phyloP scores from a whole-genome alignment of 78 protist genomes.

The Dictyostelium brefeldianum region DNA sequence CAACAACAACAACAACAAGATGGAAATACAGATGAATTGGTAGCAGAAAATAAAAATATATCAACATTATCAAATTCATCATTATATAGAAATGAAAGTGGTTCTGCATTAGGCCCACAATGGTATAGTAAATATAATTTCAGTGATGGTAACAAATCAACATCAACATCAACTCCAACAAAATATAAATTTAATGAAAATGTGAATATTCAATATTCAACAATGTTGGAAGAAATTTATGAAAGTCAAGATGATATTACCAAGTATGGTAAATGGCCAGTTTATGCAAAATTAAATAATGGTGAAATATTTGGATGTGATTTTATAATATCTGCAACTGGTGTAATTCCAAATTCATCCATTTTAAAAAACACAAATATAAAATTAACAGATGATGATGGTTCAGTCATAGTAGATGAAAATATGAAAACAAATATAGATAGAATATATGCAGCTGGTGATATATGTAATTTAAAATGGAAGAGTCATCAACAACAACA shows the following conservation, averaged over 20 bases:
- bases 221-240: neutral
- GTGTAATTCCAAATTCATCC: slow-evolving; percentile 35
- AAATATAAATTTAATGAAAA: neutral
- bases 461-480: slow-evolving; percentile 36
- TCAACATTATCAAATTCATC: neutral
- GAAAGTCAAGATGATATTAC: neutral
- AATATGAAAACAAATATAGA: slow-evolving; percentile 21
- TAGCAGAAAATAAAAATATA: neutral
- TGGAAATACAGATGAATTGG: neutral
- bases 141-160: neutral
- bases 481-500: no score
- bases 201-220: slow-evolving; percentile 28
- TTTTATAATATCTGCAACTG: slow-evolving; percentile 70
- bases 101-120: slow-evolving; percentile 46
- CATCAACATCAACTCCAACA: neutral
- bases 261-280: slow-evolving; percentile 4
- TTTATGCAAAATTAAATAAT: slow-evolving; percentile 21
- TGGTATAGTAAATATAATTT: slow-evolving; percentile 78
- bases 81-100: neutral
- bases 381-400: neutral
- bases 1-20: slow-evolving; percentile 3
- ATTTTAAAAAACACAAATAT: neutral
- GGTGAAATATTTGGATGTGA: slow-evolving; percentile 59
- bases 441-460: slow-evolving; percentile 58
- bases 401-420: slow-evolving; percentile 9